Evolutionary conservation across 1,139 yeast genomes (phyloP).

Genomic region (Pichia sp.): DNA sequence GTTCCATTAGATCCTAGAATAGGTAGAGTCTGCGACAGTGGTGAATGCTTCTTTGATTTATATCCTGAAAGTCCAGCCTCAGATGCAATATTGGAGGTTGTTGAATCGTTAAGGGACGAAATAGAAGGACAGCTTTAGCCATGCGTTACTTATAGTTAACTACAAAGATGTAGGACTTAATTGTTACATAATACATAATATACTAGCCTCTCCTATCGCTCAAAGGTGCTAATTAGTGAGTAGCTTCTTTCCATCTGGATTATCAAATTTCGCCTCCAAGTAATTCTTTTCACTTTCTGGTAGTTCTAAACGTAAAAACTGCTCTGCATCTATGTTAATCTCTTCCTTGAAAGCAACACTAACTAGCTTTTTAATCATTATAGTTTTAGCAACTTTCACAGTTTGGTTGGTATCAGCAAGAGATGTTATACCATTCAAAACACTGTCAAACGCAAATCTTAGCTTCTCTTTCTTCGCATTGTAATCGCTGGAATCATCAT

Average conservation of each 20-base stretch:
- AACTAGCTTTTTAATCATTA: conserved; percentile 50
- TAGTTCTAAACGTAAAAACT: conserved; percentile 26
- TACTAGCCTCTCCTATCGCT: background rate
- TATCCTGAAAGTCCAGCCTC: conserved; percentile 95
- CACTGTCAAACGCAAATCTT: background rate
- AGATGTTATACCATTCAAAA: conserved; percentile 8
- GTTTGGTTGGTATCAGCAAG: conserved; percentile 4
- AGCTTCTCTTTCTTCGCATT: background rate
- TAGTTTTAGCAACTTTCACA: conserved; percentile 30
- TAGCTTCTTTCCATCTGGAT: conserved; percentile 2
- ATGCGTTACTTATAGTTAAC: background rate
- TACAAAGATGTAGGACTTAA: background rate
- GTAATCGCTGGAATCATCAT: conserved; percentile 4
- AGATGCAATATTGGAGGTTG: conserved; percentile 78
- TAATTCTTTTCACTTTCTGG: conserved; percentile 47
- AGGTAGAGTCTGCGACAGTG: conserved; percentile 82
- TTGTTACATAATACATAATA: background rate
- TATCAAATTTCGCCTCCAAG: conserved; percentile 30
- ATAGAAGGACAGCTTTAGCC: conserved; percentile 20
- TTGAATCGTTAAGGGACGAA: conserved; percentile 52
- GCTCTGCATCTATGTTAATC: conserved; percentile 19
- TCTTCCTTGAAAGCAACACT: conserved; percentile 27
- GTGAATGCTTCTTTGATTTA: conserved; percentile 78
- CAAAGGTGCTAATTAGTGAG: background rate
- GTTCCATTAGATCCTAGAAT: conserved; percentile 96